Percentiles rank a stretch among this genome's conserved stretches.
phyloP scores from a whole-genome alignment of 768 basidiomycete genomes.

The Boletus barrowsii region DNA sequence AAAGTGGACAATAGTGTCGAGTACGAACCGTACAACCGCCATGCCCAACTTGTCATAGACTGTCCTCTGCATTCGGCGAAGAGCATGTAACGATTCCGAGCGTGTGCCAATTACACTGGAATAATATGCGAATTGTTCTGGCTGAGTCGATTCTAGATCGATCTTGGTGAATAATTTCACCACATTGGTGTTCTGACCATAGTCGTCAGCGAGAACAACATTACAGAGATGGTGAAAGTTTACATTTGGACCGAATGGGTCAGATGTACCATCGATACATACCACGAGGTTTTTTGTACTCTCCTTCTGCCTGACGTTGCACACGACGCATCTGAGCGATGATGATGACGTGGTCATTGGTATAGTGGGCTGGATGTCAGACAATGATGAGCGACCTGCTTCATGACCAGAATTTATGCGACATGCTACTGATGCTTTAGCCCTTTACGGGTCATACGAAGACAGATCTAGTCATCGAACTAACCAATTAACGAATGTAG shows the following conservation, averaged over 20 bases:
- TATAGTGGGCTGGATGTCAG: too few species aligned
- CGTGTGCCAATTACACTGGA: constrained; percentile 36
- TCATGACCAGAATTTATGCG: too few species aligned
- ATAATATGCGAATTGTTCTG: constrained; percentile 31
- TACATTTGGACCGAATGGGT: constrained; percentile 37
- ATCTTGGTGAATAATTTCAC: constrained; percentile 31
- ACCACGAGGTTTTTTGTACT: constrained; percentile 31
- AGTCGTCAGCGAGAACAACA: neutral
- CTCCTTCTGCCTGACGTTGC: neutral
- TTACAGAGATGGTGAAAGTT: constrained; percentile 8
- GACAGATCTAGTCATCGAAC: too few species aligned
- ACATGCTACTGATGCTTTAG: too few species aligned
- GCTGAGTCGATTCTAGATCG: constrained; percentile 2
- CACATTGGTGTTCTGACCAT: constrained; percentile 33
- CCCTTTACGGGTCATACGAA: too few species aligned
- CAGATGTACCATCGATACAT: constrained; percentile 20
- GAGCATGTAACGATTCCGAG: neutral
- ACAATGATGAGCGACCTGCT: too few species aligned
- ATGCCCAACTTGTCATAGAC: neutral
- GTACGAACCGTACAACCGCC: constrained; percentile 1
- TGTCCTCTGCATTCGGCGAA: neutral
- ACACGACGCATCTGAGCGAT: neutral
- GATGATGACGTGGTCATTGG: too few species aligned
- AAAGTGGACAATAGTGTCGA: too few species aligned
- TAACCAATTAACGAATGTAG: too few species aligned